Evolutionary conservation across 768 basidiomycete species (phyloP), one percentile per base, ranked within the genome.

Genomic region (Stropharia rugosoannulata): DNA sequence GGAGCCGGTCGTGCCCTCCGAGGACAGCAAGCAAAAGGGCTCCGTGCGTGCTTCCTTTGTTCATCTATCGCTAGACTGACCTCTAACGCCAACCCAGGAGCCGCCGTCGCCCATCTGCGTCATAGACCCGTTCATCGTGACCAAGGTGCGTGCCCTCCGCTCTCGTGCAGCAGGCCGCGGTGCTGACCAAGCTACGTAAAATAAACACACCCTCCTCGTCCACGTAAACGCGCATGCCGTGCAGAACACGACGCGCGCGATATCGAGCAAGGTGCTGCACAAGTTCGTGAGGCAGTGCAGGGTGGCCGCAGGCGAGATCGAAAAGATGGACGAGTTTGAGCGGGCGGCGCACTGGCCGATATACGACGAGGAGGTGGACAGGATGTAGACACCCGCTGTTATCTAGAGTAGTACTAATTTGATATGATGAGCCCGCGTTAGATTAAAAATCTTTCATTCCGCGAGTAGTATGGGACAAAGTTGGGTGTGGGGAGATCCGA

Each of bases 101-200:
- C 19, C 41, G 11, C 35, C 42, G 11, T 13, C 51, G n/a, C 51
- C 51, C 1, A 11, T 52, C 2, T 43, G 41, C 16, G 42, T 52
- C 22, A 5, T 52, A 2, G 51, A 52, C 32, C 8, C 59, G 60
- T 41, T 54, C 44, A 46, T 54, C 32, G 16, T 27, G 35, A 36
- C 29, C 12, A 52, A 55, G 37, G 54, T 41, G 18, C 67, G 59
- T 42, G 7, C 19, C 39, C 10, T 9, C 43, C 8, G 32, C 41
- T 39, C 18, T 39, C 18, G 22, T 16, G 48, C 37, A 12, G n/a
- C n/a, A n/a, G n/a, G n/a, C n/a, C n/a, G n/a, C n/a, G n/a, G n/a
- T 57, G 43, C 39, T 46, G 4, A 56, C 68, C 39, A 66, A 63
- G 22, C 16, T 29, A 27, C 45, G 29, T 22, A 46, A 42, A 40